These are phyloP conservation scores for Claviceps sorghi DNA, from an alignment of 2,329 filamentous ascomycete genomes.

Conservation along the genomic window DNA sequence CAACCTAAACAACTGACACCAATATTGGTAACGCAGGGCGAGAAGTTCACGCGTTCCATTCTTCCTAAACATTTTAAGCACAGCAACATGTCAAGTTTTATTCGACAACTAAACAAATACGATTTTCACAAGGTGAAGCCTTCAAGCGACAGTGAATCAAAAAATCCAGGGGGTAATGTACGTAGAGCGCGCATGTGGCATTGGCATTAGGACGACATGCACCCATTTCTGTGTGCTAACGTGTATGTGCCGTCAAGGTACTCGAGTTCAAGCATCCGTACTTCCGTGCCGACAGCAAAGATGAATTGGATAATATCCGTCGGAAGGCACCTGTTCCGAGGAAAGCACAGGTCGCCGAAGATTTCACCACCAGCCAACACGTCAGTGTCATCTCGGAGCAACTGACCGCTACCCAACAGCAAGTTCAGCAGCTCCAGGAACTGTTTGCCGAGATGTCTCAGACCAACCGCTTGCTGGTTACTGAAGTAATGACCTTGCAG, in stretches of 20 bases:
- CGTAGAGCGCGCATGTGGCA: slow-evolving; percentile 1
- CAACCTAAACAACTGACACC: slow-evolving; percentile 2
- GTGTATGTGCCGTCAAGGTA: slow-evolving; percentile 20
- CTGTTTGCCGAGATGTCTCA: slow-evolving; percentile 64
- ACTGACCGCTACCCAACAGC: slow-evolving; percentile 77
- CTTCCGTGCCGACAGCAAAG: slow-evolving; percentile 90
- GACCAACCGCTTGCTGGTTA: slow-evolving; percentile 46
- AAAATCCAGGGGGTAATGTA: slow-evolving; percentile 23
- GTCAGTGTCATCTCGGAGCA: slow-evolving; percentile 81
- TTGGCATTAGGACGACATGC: slow-evolving; percentile 5
- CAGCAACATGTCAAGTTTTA: slow-evolving; percentile 95
- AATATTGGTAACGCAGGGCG: slow-evolving; percentile 46
- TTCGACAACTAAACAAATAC: slow-evolving; percentile 91
- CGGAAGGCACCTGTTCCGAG: slow-evolving; percentile 86
- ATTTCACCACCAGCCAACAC: slow-evolving; percentile 72
- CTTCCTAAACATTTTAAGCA: slow-evolving; percentile 98
- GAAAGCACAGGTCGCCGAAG: slow-evolving; percentile 52
- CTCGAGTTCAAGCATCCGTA: slow-evolving; percentile 90
- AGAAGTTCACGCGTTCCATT: slow-evolving; percentile 95
- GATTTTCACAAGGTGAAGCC: slow-evolving; percentile 92
- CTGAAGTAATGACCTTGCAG: slow-evolving; percentile 45
- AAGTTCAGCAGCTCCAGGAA: slow-evolving; percentile 76
- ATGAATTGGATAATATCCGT: slow-evolving; percentile 90
- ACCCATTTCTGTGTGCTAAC: slow-evolving; percentile 3
- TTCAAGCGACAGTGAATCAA: slow-evolving; percentile 21